A percentile compares a stretch with the other conserved stretches of the same genome.
phyloP scores from a whole-genome alignment of 2,329 filamentous ascomycete species.

The Trematosphaeria pertusa region DNA sequence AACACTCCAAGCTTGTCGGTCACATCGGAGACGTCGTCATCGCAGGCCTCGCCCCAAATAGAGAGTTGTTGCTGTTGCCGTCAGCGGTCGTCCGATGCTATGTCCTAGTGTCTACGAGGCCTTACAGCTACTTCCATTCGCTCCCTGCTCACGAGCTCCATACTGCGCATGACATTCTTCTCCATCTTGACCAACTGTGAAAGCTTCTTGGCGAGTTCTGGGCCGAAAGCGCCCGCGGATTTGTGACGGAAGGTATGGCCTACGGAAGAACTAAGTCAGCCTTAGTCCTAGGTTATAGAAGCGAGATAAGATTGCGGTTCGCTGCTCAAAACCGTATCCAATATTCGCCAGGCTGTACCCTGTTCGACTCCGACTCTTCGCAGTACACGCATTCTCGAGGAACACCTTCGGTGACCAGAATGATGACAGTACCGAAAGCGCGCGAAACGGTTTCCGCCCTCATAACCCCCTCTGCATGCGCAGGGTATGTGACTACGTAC shows the following conservation, averaged over 20 bases:
- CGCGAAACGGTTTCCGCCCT: no score
- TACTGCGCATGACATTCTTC: conserved; percentile 99
- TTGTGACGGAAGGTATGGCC: conserved; percentile 76
- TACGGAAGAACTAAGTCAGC: conserved; percentile 39
- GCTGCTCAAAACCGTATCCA: no score
- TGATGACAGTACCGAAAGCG: no score
- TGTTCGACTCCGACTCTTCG: no score
- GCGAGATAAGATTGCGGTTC: no score
- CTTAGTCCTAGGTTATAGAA: neutral
- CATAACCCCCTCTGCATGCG: neutral
- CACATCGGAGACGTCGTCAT: conserved; percentile 98
- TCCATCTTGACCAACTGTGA: conserved; percentile 99
- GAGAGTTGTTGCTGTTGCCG: conserved; percentile 88
- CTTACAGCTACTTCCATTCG: conserved; percentile 97
- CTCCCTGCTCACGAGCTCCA: conserved; percentile 93
- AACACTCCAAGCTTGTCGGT: conserved; percentile 98
- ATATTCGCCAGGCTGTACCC: no score
- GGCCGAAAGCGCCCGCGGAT: conserved; percentile 77
- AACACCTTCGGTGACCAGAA: no score
- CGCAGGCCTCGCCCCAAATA: conserved; percentile 92
- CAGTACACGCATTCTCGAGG: no score
- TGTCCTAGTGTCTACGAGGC: conserved; percentile 29
- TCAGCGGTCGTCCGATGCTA: conserved; percentile 25
- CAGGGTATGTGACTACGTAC: conserved; percentile 60
- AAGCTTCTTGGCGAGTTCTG: conserved; percentile 96